Evolutionary conservation across 2,329 filamentous ascomycete species (phyloP), one percentile per base, ranked within the genome.

Genomic region (Cladophialophora exuberans): DNA sequence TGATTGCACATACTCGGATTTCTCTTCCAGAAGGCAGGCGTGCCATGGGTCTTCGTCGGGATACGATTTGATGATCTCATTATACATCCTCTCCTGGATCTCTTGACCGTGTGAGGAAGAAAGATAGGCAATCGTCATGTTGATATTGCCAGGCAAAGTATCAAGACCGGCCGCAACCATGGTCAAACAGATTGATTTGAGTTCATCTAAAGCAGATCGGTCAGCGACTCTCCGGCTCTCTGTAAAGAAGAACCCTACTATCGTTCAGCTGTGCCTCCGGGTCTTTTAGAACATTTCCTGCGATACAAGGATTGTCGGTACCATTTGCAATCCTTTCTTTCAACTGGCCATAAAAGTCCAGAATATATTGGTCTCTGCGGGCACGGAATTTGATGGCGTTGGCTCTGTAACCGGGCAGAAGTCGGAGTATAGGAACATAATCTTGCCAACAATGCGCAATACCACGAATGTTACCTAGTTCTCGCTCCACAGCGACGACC

Each of bases 141-240:
- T 85, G 4, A 92, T 72, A 58, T 90, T 91, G 7, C 84, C 87
- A 0, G 89, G 87, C 1, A 93, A 84, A 0, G 89, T 93, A 66
- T 93, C 89, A 11, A 93, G 80, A 15, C 89, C 89, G 0, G 87
- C 89, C 1, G 85, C 88, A 0, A 92, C 85, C 82, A 92, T 90
- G 20, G 87, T 90, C 17, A 93, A 72, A 67, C 88, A 89, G 61
- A 93, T 89, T 2, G 87, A 88, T 70, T 87, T 90, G 39, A 91
- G 79, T 69, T 91, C 89, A n/a, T 82, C 86, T 88, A 7, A 45
- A 26, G 13, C 4, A 45, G 2, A 4, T 20, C 17, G 18, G 6
- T 6, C 23, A n/a, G 15, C 42, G 20, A 1, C n/a, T 11, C 10
- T 6, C 35, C 18, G 7, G 35, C 15, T 11, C 46, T 49, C 67